Evolutionary conservation across 495 filamentous ascomycete genomes (phyloP), one percentile per base, ranked within the genome.

Genomic region (Hypoxylon subgilvum): DNA sequence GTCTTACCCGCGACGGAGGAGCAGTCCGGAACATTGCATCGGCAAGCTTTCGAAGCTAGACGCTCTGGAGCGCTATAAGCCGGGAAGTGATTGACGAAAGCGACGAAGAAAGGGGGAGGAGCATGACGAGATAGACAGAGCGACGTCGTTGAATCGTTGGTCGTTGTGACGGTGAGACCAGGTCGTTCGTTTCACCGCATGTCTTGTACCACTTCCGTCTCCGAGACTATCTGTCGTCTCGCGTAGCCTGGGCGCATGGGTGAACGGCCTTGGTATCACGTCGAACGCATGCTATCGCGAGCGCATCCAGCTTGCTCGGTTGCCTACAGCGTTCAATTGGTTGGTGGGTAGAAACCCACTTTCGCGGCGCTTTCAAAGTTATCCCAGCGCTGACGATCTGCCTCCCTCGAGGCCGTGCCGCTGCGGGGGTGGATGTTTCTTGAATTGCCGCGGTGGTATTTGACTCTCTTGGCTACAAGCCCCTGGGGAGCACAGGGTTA

Each of bases 321-420:
- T 69, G 67, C 65, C 48, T 61, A 57, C 60, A 52, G 38, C 44
- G 51, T 54, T n/a, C 67, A 69, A 67, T 69, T 65, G 64, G 67
- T 63, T 45, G 57, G 42, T 46, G 44, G 61, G 48, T 59, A 43
- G 50, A 38, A 25, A 36, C 54, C 57, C 41, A 36, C 51, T 40
- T 51, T 60, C 44, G 35, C 48, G 53, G 39, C 52, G 47, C 30
- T 36, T 12, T 59, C 53, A 52, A n/a, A 54, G 35, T 65, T 53
- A 50, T 52, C 41, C 52, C 31, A 35, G 46, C 40, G 22, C 14
- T 9, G 19, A 21, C 13, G 0, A 40, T 55, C 36, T 49, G n/a
- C 35, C 30, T 43, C 19, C 22, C 30, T 44, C 44, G 13, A 60
- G 27, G 16, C 13, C 63, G 52, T 64, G 56, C 66, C 62, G 62